A percentile compares a stretch with the other conserved stretches of the same genome.
Conservation (phyloP, 331 rosid genomes). For the Prunus yedoensis region DNA sequence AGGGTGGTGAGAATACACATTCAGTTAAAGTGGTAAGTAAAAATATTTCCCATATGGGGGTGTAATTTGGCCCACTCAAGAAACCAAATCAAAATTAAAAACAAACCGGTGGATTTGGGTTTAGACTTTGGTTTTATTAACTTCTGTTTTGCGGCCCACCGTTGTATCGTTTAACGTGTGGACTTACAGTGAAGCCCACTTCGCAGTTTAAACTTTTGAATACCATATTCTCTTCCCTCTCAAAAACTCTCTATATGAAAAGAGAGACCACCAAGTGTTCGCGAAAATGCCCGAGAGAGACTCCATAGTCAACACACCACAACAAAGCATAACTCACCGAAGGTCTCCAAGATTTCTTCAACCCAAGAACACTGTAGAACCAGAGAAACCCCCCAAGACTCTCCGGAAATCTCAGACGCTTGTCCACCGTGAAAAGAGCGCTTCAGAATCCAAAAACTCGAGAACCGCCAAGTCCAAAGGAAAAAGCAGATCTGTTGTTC, state of each 20-base stretch:
- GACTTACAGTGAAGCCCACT: neutral
- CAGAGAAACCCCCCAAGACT: neutral
- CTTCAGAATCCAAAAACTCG: constrained; percentile 8
- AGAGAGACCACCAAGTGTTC: constrained; percentile 19
- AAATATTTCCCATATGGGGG: too few species aligned
- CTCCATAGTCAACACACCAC: constrained; percentile 16
- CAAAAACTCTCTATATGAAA: neutral
- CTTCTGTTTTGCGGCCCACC: neutral
- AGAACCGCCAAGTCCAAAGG: constrained; percentile 9
- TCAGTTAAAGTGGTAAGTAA: rapidly evolving
- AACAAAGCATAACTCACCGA: constrained; percentile 9
- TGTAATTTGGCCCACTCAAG: too few species aligned
- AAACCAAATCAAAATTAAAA: neutral
- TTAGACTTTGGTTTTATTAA: neutral
- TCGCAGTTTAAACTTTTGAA: constrained; percentile 9
- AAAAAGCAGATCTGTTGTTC: neutral
- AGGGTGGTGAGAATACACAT: rapidly evolving
- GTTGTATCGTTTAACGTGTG: neutral
- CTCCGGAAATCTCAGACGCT: constrained; percentile 27
- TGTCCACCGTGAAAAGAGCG: neutral
- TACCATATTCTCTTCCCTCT: constrained; percentile 29
- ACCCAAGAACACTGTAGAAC: neutral
- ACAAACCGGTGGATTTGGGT: neutral
- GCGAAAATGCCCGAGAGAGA: constrained; percentile 43
- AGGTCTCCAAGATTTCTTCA: constrained; percentile 36